Evolutionary conservation across 1,284 basidiomycete species (phyloP), one percentile per base, ranked within the genome.

Genomic region (Irpex sp.): DNA sequence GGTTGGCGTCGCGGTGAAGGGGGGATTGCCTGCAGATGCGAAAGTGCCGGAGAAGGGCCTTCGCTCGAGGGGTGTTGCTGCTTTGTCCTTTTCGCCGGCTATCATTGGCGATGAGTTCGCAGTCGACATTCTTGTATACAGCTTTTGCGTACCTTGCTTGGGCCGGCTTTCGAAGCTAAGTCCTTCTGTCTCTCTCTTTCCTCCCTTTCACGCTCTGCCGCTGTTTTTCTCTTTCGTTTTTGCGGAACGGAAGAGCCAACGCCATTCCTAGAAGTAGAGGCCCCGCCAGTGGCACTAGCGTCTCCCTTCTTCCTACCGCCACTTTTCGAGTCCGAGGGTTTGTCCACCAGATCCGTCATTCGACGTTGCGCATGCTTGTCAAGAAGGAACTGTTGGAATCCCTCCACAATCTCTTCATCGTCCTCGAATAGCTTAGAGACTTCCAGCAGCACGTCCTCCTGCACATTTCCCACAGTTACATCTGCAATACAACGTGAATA

Each of bases 321-420:
- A 15, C 13, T 7, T 11, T 35, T 55, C 13, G 26, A 13, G n/a
- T 55, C 53, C 6, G 53, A 33, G 53, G 11, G 7, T 17, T 35
- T 26, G 13, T 55, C 11, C 8, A 26, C 71, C 19, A 68, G 67
- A 60, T 68, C 69, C 21, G 70, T 68, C 64, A 85, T 83, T 19
- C 83, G 75, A 57, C 82, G 71, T 62, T 78, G 77, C 59, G 82
- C 80, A 55, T 78, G 79, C 67, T 81, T 79, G 67, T 92, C 93
- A 1, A 95, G 94, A 71, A 98, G 83, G 77, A 97, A 98, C 67
- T 95, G 87, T 67, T 92, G 89, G 74, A 98, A 97, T 72, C 97
- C 96, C 63, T 90, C 87, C 56, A 95, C 85, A 13, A 98, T 80
- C 74, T 98, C 96, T 1, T 93, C 93, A 1, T 91, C 92, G 69